These are phyloP conservation scores for Phytophthora foliorum DNA, from an alignment of 352 stramenopile genomes.

Conservation along the genomic window DNA sequence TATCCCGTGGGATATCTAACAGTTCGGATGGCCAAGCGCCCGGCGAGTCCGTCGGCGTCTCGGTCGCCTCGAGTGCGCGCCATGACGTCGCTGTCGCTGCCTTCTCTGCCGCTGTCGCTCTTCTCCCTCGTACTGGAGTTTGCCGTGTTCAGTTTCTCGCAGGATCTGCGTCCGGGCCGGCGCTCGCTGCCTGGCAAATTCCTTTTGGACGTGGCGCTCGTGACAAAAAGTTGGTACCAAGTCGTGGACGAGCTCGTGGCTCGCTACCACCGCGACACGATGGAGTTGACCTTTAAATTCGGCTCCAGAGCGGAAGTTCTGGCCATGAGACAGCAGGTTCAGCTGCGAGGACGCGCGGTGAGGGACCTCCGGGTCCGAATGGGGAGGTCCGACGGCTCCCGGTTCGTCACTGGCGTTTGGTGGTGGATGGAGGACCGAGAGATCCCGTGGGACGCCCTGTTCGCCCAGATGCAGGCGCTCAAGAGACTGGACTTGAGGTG, in stretches of 20 bases:
- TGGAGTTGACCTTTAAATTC: conserved; percentile 45
- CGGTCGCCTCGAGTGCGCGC: conserved; percentile 3
- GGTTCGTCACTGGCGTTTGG: conserved; percentile 39
- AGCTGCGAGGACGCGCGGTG: conserved; percentile 38
- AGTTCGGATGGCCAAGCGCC: conserved; percentile 20
- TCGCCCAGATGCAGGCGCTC: conserved; percentile 31
- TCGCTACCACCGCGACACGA: conserved; percentile 26
- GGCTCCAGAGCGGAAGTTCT: conserved; percentile 40
- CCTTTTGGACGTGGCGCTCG: conserved; percentile 41
- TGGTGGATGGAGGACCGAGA: conserved; percentile 48
- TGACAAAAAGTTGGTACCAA: conserved; percentile 44
- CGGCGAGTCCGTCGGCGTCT: not conserved
- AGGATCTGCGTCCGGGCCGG: conserved; percentile 19
- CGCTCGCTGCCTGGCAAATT: conserved; percentile 8
- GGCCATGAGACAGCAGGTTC: conserved; percentile 20
- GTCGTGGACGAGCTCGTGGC: conserved; percentile 46
- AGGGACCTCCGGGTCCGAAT: conserved; percentile 46
- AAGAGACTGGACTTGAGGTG: conserved; percentile 38
- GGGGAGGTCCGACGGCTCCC: conserved; percentile 36
- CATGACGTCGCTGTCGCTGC: conserved; percentile 13
- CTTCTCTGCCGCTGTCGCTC: conserved; percentile 41
- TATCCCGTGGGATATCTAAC: too few species aligned
- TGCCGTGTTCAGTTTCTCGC: conserved; percentile 24
- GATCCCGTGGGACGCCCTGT: conserved; percentile 36
- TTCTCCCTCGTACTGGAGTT: conserved; percentile 49